A percentile compares a stretch with the other conserved stretches of the same genome.
phyloP scores from a whole-genome alignment of 306 rosid species.

The Lathyrus tuberosus region DNA sequence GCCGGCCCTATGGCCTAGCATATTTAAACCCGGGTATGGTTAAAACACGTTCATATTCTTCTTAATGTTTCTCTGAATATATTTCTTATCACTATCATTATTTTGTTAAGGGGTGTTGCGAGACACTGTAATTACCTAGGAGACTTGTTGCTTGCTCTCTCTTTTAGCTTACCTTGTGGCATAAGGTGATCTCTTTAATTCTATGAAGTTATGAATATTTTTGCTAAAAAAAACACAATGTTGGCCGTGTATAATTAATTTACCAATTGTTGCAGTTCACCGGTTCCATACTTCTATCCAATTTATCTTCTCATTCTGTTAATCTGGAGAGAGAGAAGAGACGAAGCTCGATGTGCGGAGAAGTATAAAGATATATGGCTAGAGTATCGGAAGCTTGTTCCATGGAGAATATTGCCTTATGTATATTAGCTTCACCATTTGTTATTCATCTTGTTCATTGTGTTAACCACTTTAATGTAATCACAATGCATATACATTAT shows the following conservation, averaged over 20 bases:
- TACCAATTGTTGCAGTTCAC: conserved; percentile 70
- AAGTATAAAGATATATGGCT: conserved; percentile 86
- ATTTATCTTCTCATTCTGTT: conserved; percentile 89
- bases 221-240: conserved; percentile 8
- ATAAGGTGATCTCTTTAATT: conserved; percentile 59
- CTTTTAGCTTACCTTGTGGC: conserved; percentile 97
- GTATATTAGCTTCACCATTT: conserved; percentile 31
- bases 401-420: conserved; percentile 95
- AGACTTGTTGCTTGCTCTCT: conserved; percentile 88
- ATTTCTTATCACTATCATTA: neutral
- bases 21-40: neutral
- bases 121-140: conserved; percentile 96
- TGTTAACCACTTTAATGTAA: conserved; percentile 23
- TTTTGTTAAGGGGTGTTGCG: conserved; percentile 79
- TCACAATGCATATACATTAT: neutral
- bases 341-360: conserved; percentile 91
- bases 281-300: conserved; percentile 93
- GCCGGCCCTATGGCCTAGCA: no score
- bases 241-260: conserved; percentile 8
- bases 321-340: conserved; percentile 94
- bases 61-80: conserved; percentile 31
- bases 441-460: neutral
- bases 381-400: conserved; percentile 72
- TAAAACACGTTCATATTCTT: conserved; percentile 28
- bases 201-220: conserved; percentile 9